Percentiles rank a stretch among this genome's conserved stretches.
These are phyloP conservation scores for Chaetomiaceae sp. DNA, from an alignment of 2,329 filamentous ascomycete genomes.

Conservation along the genomic window DNA sequence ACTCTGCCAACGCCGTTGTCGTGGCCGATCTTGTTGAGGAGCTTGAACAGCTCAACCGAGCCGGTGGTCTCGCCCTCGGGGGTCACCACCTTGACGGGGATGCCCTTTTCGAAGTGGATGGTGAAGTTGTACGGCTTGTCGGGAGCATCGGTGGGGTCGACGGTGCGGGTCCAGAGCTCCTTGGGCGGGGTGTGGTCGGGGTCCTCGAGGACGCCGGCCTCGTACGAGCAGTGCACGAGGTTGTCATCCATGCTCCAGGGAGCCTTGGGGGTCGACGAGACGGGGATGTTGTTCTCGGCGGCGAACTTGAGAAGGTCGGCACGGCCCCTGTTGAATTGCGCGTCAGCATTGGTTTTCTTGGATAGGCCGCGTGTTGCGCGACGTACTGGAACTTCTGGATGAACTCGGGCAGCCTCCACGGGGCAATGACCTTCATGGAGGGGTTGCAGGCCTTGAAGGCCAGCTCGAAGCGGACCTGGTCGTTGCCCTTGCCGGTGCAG, in stretches of 20 bases:
- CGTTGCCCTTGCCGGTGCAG: slow-evolving; percentile 56
- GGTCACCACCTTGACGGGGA: slow-evolving; percentile 67
- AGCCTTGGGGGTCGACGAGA: slow-evolving; percentile 63
- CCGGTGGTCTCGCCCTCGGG: slow-evolving; percentile 67
- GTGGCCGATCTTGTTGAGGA: slow-evolving; percentile 66
- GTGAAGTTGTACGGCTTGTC: slow-evolving; percentile 68
- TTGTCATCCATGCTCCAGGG: slow-evolving; percentile 62
- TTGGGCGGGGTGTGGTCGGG: slow-evolving; percentile 60
- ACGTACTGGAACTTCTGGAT: slow-evolving; percentile 58
- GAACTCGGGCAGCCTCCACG: slow-evolving; percentile 67
- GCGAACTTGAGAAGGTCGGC: slow-evolving; percentile 71
- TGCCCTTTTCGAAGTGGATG: slow-evolving; percentile 64
- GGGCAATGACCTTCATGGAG: slow-evolving; percentile 67
- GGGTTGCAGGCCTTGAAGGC: slow-evolving; percentile 45
- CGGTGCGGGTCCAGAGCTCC: slow-evolving; percentile 76
- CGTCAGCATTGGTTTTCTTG: too few species aligned
- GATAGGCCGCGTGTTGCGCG: too few species aligned
- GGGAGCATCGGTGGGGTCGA: slow-evolving; percentile 65
- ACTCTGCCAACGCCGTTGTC: slow-evolving; percentile 73
- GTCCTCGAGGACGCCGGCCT: slow-evolving; percentile 71
- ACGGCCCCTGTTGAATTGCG: slow-evolving; percentile 49
- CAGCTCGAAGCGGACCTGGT: slow-evolving; percentile 59
- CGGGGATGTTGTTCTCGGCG: slow-evolving; percentile 61
- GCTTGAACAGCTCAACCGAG: slow-evolving; percentile 67
- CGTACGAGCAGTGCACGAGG: slow-evolving; percentile 73